phyloP scores from a whole-genome alignment of 2,329 filamentous ascomycete species.

The Leptodontidium sp. region DNA sequence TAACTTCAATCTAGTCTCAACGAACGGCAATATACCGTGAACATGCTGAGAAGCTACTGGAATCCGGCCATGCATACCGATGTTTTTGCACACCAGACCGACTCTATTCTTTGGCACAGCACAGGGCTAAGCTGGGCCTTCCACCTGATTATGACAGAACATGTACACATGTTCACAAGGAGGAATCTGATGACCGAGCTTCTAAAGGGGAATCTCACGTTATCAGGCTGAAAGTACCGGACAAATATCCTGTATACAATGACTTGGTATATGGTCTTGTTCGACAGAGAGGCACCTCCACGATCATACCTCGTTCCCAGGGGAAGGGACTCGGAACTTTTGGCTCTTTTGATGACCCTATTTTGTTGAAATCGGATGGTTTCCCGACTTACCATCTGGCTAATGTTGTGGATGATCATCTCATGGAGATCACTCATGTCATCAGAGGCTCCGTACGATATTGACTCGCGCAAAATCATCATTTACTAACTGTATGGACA shows the following conservation, averaged over 20 bases:
- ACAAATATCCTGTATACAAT: conserved; percentile 68
- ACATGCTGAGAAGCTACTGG: conserved; percentile 74
- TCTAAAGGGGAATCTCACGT: conserved; percentile 75
- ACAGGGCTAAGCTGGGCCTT: conserved; percentile 65
- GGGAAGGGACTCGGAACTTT: conserved; percentile 19
- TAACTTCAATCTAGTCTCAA: conserved; percentile 69
- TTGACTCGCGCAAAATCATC: neutral
- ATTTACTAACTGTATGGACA: conserved; percentile 45
- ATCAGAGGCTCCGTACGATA: conserved; percentile 79
- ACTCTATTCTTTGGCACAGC: conserved; percentile 70
- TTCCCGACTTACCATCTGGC: conserved; percentile 97
- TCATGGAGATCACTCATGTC: conserved; percentile 96
- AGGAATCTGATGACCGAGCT: conserved; percentile 76
- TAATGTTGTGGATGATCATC: conserved; percentile 94
- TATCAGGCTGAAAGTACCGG: conserved; percentile 75
- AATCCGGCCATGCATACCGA: conserved; percentile 80
- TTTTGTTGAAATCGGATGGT: conserved; percentile 90
- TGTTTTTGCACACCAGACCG: conserved; percentile 87
- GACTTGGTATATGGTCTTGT: conserved; percentile 84
- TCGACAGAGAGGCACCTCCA: conserved; percentile 54
- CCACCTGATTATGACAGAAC: conserved; percentile 73
- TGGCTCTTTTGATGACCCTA: conserved; percentile 76
- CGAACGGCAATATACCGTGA: conserved; percentile 75
- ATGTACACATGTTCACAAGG: conserved; percentile 71
- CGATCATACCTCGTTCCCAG: conserved; percentile 51